These are phyloP conservation scores for Pisolithus marmoratus DNA, from an alignment of 768 basidiomycete species.

Conservation along the genomic window DNA sequence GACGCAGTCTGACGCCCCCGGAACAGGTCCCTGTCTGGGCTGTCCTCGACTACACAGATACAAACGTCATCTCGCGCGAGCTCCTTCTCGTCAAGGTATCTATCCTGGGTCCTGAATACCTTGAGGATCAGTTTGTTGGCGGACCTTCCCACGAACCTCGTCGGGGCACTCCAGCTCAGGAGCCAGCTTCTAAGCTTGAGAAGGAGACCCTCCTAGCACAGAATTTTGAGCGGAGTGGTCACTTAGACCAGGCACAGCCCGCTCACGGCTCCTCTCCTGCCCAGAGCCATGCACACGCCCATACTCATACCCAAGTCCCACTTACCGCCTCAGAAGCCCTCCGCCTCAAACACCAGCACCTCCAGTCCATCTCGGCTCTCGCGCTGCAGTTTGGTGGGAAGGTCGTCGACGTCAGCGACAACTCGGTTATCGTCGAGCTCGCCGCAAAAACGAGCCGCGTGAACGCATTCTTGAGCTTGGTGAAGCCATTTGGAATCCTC, in stretches of 20 bases:
- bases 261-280: constrained; percentile 37
- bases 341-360: constrained; percentile 81
- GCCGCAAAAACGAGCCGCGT: constrained; percentile 89
- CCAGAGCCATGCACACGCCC: constrained; percentile 79
- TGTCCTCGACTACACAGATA: constrained; percentile 95
- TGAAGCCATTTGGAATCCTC: constrained; percentile 93
- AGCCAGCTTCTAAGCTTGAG: constrained; percentile 48
- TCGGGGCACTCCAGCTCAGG: constrained; percentile 22
- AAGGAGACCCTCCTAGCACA: constrained; percentile 71
- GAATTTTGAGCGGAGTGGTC: constrained; percentile 64
- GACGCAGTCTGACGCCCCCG: too few relatives aligned
- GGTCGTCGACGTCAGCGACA: constrained; percentile 91
- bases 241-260: constrained; percentile 27
- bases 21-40: constrained; percentile 97
- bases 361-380: constrained; percentile 82
- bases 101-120: constrained; percentile 94
- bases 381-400: constrained; percentile 86
- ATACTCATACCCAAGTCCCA: constrained; percentile 34
- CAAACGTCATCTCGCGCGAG: constrained; percentile 86
- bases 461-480: constrained; percentile 84
- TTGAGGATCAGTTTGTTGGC: constrained; percentile 84
- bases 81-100: constrained; percentile 94
- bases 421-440: constrained; percentile 92
- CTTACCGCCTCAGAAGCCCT: constrained; percentile 83
- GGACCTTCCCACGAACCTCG: constrained; percentile 81